phyloP scores from a whole-genome alignment of 1,284 basidiomycete species.

The Melampsora larici-populina region DNA sequence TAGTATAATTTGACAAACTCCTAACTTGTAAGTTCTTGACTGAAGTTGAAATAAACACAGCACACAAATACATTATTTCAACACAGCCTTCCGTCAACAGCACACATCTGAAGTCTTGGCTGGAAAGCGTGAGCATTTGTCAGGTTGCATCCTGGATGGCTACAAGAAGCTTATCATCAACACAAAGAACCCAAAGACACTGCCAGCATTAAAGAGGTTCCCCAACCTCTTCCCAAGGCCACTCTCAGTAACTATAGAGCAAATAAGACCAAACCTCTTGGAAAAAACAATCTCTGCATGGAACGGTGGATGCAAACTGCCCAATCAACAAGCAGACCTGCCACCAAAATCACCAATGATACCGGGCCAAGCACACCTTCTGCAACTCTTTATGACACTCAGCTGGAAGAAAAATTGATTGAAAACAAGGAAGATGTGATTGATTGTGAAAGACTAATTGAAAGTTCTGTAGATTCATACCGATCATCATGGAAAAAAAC shows the following conservation, averaged over 20 bases:
- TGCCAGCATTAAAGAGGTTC: slow-evolving; percentile 11
- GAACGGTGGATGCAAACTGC: background rate
- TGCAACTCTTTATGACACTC: background rate
- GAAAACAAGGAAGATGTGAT: slow-evolving; percentile 4
- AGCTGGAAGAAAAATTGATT: no score
- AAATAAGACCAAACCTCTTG: background rate
- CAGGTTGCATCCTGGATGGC: no score
- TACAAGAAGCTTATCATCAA: background rate
- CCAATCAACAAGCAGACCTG: background rate
- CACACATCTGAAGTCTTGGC: no score
- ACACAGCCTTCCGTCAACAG: no score
- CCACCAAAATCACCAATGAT: background rate
- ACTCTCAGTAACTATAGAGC: background rate
- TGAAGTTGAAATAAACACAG: no score
- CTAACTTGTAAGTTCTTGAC: no score
- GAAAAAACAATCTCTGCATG: slow-evolving; percentile 16
- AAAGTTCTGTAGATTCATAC: background rate
- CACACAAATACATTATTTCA: no score
- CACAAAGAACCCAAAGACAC: slow-evolving; percentile 11
- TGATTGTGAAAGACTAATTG: background rate
- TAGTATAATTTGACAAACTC: no score
- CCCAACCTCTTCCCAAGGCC: slow-evolving; percentile 4
- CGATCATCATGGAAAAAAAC: background rate
- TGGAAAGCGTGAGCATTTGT: no score
- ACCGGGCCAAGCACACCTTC: background rate